phyloP scores from a whole-genome alignment of 1,284 basidiomycete species.

The Wolfiporia cocos region DNA sequence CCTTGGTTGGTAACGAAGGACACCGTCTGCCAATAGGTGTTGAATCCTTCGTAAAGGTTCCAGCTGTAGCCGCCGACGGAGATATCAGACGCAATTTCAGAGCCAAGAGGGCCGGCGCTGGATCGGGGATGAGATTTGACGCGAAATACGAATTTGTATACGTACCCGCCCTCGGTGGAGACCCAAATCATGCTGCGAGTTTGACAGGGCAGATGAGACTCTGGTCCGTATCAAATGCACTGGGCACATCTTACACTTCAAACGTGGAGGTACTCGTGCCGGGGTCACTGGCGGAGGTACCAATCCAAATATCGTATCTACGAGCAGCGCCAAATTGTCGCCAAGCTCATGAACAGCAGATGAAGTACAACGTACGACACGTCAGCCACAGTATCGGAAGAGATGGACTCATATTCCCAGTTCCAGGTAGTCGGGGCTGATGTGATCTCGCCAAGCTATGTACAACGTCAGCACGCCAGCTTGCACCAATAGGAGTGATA shows the following conservation, averaged over 20 bases:
- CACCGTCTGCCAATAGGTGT: slow-evolving; percentile 48
- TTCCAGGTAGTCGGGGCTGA: slow-evolving; percentile 44
- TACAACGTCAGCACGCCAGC: not conserved
- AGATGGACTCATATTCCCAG: slow-evolving; percentile 43
- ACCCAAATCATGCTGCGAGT: slow-evolving; percentile 53
- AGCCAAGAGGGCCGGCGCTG: slow-evolving; percentile 50
- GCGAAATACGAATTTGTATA: too few species aligned
- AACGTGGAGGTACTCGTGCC: slow-evolving; percentile 42
- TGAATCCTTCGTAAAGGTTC: slow-evolving; percentile 51
- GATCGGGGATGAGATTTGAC: too few species aligned
- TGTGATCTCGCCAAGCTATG: slow-evolving; percentile 34
- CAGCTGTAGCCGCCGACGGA: slow-evolving; percentile 43
- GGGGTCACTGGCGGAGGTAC: slow-evolving; percentile 35
- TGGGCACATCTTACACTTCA: slow-evolving; percentile 37
- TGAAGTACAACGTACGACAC: slow-evolving; percentile 34
- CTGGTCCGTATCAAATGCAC: too few species aligned
- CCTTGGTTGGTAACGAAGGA: slow-evolving; percentile 46
- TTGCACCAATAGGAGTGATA: not conserved
- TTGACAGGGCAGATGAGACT: not conserved
- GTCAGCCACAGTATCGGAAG: slow-evolving; percentile 43
- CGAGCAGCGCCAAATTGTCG: not conserved
- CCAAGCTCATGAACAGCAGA: not conserved
- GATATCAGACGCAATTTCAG: slow-evolving; percentile 36
- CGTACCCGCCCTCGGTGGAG: slow-evolving; percentile 49
- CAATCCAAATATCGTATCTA: slow-evolving; percentile 54